Base-by-base conservation (phyloP, 139 green algal species). In the Tetraselmis striata region DNA sequence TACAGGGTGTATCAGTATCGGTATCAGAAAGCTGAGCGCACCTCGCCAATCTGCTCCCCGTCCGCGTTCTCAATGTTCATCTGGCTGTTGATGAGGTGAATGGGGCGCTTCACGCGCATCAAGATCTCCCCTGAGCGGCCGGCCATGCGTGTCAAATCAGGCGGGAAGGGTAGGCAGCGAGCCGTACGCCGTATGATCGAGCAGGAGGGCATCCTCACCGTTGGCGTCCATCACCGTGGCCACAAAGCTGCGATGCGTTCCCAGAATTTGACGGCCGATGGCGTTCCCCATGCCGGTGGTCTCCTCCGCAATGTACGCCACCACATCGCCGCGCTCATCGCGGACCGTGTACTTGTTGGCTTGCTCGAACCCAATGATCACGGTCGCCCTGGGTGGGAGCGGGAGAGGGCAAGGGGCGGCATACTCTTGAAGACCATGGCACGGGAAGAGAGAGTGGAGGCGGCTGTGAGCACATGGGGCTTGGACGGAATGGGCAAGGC, bases 301-400 rank as follows among this genome's bases (percentile, higher is more conserved):
- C 11, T 96, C 93, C 89, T 96, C 90, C n/a, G 88, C 85, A 29
- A 95, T 85, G 5, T 92, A 87, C 0, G 91, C 92, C 32, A 95
- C 89, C 28, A 88, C 74, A 30, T 88, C 82, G 5, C 89, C 88
- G 28, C 90, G 59, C 81, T 95, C 83, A 81, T 97, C 92, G 28
- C 87, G 85, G 1, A 97, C 85, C 0, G 87, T 92, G 85, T 97
- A 96, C 79, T 89, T 89, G 80, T 93, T 94, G 30, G 88, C 90
- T 84, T 97, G 94, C 87, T 98, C 94, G 81, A 93, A 98, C 0
- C 94, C 94, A 31, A 97, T 89, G 28, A 98, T 90, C 27, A 98
- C 91, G 0, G 90, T 96, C 29, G 92, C 93, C 94, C 92, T 95
- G 88, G 58, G 80, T 1, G 58, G 5, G 23, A 76, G 28, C 28